A percentile compares a stretch with the other conserved stretches of the same genome.
phyloP scores from a whole-genome alignment of 495 filamentous ascomycete genomes.

The Aspergillus kassunensis region DNA sequence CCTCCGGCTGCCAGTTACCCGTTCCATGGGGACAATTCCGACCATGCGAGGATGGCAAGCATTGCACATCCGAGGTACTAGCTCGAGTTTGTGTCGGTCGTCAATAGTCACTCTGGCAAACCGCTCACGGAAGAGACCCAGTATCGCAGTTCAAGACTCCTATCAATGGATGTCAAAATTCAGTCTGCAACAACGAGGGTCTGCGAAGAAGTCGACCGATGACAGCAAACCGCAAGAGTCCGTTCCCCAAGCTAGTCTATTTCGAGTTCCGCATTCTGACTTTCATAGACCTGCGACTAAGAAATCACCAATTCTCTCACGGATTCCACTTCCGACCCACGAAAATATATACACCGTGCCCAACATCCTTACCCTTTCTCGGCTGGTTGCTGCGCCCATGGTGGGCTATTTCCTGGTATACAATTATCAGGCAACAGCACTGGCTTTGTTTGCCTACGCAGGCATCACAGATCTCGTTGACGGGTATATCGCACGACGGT shows the following conservation, averaged over 20 bases:
- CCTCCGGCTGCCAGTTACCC: not conserved
- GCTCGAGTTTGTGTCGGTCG: not conserved
- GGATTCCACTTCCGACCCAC: constrained; percentile 50
- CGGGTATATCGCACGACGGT: constrained; percentile 84
- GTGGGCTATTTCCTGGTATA: constrained; percentile 88
- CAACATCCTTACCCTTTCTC: constrained; percentile 85
- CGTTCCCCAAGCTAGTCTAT: not conserved
- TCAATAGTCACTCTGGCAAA: constrained; percentile 8
- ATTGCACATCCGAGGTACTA: not conserved
- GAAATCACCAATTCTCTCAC: constrained; percentile 42
- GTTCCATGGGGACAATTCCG: not conserved
- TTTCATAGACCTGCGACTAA: constrained; percentile 17
- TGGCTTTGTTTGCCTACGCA: constrained; percentile 87
- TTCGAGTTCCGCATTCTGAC: not conserved
- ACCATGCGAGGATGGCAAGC: constrained; percentile 3
- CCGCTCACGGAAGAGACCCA: constrained; percentile 4
- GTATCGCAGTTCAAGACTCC: not conserved
- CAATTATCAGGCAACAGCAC: constrained; percentile 68
- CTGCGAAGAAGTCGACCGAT: constrained; percentile 22
- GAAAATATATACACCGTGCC: constrained; percentile 97
- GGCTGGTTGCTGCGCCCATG: constrained; percentile 76
- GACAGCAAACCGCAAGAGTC: constrained; percentile 20
- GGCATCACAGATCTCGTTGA: constrained; percentile 89
- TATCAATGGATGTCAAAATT: constrained; percentile 6
- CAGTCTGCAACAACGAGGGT: constrained; percentile 22